Conservation (phyloP, 441 rosid genomes). For the Gossypium aridum region DNA sequence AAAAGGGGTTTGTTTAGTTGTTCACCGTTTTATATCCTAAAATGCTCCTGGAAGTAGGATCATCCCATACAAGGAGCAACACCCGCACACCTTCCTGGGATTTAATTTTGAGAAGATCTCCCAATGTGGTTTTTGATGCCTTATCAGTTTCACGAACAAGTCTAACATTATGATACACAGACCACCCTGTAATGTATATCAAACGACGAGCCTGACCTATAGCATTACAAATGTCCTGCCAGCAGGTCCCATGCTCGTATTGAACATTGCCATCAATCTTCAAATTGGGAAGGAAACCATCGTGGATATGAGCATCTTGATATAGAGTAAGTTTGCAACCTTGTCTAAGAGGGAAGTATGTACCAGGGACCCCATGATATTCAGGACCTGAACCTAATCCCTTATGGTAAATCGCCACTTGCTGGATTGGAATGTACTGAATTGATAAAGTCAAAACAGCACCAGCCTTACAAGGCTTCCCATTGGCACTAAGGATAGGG, state of each 20-base stretch:
- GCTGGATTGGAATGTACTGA: constrained; percentile 42
- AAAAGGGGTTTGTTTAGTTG: constrained; percentile 9
- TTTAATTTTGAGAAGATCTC: constrained; percentile 51
- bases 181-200: constrained; percentile 65
- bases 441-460: constrained; percentile 49
- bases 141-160: constrained; percentile 38
- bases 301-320: constrained; percentile 65
- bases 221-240: constrained; percentile 55
- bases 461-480: constrained; percentile 50
- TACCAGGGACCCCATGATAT: constrained; percentile 45
- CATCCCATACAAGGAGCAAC: constrained; percentile 68
- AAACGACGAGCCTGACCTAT: constrained; percentile 51
- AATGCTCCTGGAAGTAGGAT: constrained; percentile 58
- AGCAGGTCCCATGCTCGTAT: constrained; percentile 45
- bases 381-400: constrained; percentile 43
- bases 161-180: constrained; percentile 43
- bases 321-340: constrained; percentile 56
- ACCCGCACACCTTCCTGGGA: constrained; percentile 75
- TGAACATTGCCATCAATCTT: constrained; percentile 36
- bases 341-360: constrained; percentile 59
- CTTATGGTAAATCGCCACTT: constrained; percentile 28
- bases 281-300: constrained; percentile 35
- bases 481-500: constrained; percentile 38
- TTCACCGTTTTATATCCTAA: constrained; percentile 44
- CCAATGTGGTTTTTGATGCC: constrained; percentile 28